phyloP scores from a whole-genome alignment of 163 green algal species.

The Scenedesmus sp. region DNA sequence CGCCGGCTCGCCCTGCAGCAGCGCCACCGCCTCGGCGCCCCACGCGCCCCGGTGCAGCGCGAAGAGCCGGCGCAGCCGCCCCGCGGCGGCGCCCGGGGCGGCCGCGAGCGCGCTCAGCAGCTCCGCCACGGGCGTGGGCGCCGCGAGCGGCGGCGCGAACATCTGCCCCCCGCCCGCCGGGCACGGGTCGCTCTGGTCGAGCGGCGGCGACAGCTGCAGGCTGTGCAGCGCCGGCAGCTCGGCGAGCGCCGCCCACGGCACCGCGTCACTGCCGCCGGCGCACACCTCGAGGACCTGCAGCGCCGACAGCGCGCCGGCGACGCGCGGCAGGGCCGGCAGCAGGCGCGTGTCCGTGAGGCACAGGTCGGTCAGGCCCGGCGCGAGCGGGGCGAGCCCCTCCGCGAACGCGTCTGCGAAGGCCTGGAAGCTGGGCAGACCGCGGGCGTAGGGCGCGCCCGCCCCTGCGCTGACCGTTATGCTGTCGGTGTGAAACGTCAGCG shows the following conservation, averaged over 20 bases:
- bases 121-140: conserved; percentile 2
- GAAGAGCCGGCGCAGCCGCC: conserved; percentile 20
- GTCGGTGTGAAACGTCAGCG: too few species aligned
- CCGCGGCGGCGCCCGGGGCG: background rate
- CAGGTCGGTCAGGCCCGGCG: conserved; percentile 4
- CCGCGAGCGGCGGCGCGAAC: conserved; percentile 22
- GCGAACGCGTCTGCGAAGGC: background rate
- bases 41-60: conserved; percentile 15
- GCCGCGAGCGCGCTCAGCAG: conserved; percentile 1
- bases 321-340: background rate
- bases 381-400: conserved; percentile 3
- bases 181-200: conserved; percentile 10
- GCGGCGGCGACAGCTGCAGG: background rate
- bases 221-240: conserved; percentile 20
- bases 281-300: conserved; percentile 30
- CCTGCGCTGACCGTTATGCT: too few species aligned
- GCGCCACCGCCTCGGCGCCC: background rate
- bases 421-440: background rate
- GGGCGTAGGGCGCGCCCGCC: too few species aligned
- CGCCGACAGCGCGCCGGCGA: background rate
- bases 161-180: conserved; percentile 32
- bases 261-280: too few species aligned
- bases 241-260: background rate
- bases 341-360: conserved; percentile 9
- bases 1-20: background rate